A percentile compares a stretch with the other conserved stretches of the same genome.
Conservation (phyloP, 2,329 filamentous ascomycete genomes). For the Diaporthe australafricana region DNA sequence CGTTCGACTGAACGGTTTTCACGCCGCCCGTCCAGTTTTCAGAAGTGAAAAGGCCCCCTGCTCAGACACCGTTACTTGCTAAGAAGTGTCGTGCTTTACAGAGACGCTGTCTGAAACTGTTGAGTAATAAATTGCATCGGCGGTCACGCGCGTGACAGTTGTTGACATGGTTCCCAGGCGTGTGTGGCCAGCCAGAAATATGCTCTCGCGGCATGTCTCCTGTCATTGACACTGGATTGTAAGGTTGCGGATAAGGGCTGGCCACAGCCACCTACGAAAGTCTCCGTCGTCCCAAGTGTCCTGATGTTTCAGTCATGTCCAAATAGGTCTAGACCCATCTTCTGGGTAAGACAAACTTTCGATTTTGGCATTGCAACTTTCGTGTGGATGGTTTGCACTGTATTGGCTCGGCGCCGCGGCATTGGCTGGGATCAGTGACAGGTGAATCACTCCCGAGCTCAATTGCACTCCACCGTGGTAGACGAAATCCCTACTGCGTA, state of each 20-base stretch:
- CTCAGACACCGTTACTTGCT: not conserved
- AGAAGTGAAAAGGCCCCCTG: not conserved
- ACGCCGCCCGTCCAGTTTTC: not conserved
- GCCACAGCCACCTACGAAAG: not conserved
- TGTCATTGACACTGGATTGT: not conserved
- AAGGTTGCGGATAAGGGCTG: conserved; percentile 9
- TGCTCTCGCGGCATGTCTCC: not conserved
- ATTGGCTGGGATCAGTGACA: conserved; percentile 5
- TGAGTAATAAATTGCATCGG: not conserved
- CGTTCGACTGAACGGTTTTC: not conserved
- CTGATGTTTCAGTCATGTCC: conserved; percentile 8
- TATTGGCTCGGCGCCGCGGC: not conserved
- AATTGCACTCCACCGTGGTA: not conserved
- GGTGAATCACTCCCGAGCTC: not conserved
- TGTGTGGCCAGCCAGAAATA: not conserved
- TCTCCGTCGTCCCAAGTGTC: conserved; percentile 7
- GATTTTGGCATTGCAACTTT: conserved; percentile 10
- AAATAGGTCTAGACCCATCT: conserved; percentile 10
- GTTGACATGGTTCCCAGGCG: not conserved
- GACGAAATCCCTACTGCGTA: not conserved
- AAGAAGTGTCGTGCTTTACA: not conserved
- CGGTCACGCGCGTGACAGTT: not conserved
- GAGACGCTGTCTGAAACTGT: not conserved
- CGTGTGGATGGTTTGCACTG: not conserved
- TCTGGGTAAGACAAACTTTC: conserved; percentile 13